These are phyloP conservation scores for Ophiostoma novo-ulmi DNA, from an alignment of 2,329 filamentous ascomycete genomes.

Conservation along the genomic window DNA sequence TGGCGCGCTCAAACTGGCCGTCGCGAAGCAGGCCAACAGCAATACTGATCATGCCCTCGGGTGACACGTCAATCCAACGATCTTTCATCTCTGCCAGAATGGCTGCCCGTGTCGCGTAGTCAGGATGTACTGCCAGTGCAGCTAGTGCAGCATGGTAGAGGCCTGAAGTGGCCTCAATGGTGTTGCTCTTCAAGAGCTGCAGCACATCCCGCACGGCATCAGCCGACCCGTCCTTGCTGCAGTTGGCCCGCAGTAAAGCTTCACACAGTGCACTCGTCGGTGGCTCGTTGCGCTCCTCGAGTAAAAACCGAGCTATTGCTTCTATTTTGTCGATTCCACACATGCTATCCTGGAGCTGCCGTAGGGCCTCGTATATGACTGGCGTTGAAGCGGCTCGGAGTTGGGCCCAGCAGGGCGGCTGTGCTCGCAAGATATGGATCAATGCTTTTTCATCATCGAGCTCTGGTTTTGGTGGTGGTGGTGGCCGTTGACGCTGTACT, in stretches of 20 bases:
- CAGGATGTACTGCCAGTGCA: constrained; percentile 74
- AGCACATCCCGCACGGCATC: constrained; percentile 59
- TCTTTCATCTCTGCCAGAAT: constrained; percentile 69
- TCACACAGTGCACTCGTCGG: constrained; percentile 63
- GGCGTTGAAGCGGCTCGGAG: constrained; percentile 23
- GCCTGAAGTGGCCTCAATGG: constrained; percentile 58
- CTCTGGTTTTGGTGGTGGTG: background rate
- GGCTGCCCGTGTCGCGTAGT: constrained; percentile 68
- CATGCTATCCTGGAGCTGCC: constrained; percentile 36
- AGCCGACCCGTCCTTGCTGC: constrained; percentile 62
- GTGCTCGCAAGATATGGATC: constrained; percentile 19
- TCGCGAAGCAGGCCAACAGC: constrained; percentile 73
- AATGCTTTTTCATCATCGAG: constrained; percentile 1
- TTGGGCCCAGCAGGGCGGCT: constrained; percentile 24
- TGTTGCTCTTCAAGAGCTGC: constrained; percentile 61
- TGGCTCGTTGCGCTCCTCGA: constrained; percentile 50
- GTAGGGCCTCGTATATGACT: constrained; percentile 39
- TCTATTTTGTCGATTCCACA: constrained; percentile 39
- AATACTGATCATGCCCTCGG: constrained; percentile 60
- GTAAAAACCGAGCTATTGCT: constrained; percentile 52
- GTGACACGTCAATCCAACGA: constrained; percentile 62
- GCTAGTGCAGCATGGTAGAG: constrained; percentile 69
- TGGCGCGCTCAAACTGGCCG: constrained; percentile 73
- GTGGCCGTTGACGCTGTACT: constrained; percentile 12
- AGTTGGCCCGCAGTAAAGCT: constrained; percentile 67